Base-by-base conservation (phyloP, 345 rosid genomes). In the Rhizophora apiculata region DNA sequence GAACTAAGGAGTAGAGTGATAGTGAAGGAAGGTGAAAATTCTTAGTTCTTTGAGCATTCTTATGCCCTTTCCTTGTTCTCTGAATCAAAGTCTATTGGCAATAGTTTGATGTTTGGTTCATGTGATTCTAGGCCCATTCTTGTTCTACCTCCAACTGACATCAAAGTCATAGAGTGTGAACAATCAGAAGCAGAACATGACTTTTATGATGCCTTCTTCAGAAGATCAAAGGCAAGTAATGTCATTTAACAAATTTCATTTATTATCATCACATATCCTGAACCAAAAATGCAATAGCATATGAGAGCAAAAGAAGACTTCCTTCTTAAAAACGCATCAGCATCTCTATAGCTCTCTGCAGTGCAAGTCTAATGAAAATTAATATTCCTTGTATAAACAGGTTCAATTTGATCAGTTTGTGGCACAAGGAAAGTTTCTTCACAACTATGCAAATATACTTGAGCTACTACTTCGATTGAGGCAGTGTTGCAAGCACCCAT, bases 401-500 rank as follows among this genome's bases (percentile, higher is more conserved):
- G 88, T 82, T 36, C 82, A 83, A 21, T 89, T 89, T 74, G 92
- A 87, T 52, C 85, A 82, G 70, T 87, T 85, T 75, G 88, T 85
- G 58, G 95, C 88, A 55, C 85, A 85, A 83, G 95, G 92, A 39
- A 87, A 78, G 76, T 90, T 85, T 78, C 89, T 87, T 67, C 89
- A 87, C 78, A 87, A 89, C 76, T 83, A 83, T 72, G 90, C 86
- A 58, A 79, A 71, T 61, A 87, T 89, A 70, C 85, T 89, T 5
- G 92, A 87, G 83, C 83, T 89, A 63, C 79, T 85, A 27, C 92
- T 87, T 70, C 86, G 92, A 63, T 60, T 85, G 72, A 84, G 96
- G 77, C 89, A 89, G 60, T 86, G 92, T 68, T 89, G 92, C 82
- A 87, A 89, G 81, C 89, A 87, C 48, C 90, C 90, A 6, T 89